phyloP scores from a whole-genome alignment of 176 grass and related monocot species.

The Oryza nivara region DNA sequence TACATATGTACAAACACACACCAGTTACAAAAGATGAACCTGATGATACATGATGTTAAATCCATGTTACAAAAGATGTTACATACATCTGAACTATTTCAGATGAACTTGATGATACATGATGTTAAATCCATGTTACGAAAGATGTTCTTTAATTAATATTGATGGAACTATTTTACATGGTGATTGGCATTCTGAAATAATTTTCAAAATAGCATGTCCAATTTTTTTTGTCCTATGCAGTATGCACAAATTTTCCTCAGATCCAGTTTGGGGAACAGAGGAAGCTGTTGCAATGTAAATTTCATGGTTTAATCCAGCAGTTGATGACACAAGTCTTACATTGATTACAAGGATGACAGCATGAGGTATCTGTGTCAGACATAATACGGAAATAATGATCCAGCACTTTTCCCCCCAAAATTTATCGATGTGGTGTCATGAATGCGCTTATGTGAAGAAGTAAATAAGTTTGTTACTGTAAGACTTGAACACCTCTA shows the following conservation, averaged over 20 bases:
- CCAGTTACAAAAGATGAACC: not conserved
- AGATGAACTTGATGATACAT: not conserved
- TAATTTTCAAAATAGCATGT: not conserved
- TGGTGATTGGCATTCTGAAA: not conserved
- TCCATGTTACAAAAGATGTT: not conserved
- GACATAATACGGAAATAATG: not conserved
- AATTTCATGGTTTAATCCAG: not conserved
- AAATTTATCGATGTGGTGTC: not conserved
- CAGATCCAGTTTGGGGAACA: too few relatives aligned
- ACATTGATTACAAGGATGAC: not conserved
- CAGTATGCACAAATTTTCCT: too few relatives aligned
- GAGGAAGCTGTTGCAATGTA: not conserved
- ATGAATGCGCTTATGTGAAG: not conserved
- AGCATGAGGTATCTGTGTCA: not conserved
- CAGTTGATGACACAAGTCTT: not conserved
- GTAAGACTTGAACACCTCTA: not conserved
- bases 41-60: not conserved
- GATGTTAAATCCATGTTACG: conserved; percentile 3
- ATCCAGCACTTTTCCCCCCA: too few relatives aligned
- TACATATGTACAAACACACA: not conserved
- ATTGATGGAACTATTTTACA: not conserved
- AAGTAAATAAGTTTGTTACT: not conserved
- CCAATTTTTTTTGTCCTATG: too few relatives aligned
- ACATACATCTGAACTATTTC: too few relatives aligned
- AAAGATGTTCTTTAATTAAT: not conserved